Evolutionary conservation across 192 early-diverging fungal genomes (phyloP).

Genomic region (Coemansia sp.): DNA sequence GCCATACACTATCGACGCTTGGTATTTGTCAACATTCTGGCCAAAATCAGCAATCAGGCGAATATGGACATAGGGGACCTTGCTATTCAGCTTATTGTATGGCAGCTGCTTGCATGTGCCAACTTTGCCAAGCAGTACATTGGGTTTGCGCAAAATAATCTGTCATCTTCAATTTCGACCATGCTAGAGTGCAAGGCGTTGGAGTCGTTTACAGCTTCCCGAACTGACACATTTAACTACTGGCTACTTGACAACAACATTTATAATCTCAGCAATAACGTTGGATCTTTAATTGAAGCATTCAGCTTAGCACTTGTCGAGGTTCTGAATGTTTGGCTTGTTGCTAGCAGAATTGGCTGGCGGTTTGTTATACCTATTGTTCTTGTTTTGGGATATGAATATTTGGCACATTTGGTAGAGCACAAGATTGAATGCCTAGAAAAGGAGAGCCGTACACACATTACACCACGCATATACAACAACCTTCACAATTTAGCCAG

Average conservation of each 20-base stretch:
- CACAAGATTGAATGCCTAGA: not conserved
- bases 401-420: constrained; percentile 2
- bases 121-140: not conserved
- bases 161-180: not conserved
- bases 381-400: constrained; percentile 9
- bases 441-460: not conserved
- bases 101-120: not conserved
- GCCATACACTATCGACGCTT: not conserved
- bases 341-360: constrained; percentile 31
- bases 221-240: not conserved
- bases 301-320: not conserved
- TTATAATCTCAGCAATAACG: no score
- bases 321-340: constrained; percentile 22
- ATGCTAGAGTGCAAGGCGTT: not conserved
- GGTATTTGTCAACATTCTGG: not conserved
- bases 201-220: not conserved
- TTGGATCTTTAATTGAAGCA: no score
- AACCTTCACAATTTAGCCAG: constrained; percentile 20
- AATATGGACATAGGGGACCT: not conserved
- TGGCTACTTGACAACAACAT: no score
- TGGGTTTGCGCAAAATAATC: not conserved
- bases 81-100: not conserved
- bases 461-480: constrained; percentile 7
- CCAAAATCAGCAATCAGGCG: not conserved
- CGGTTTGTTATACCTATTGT: constrained; percentile 24